Conservation (phyloP, 139 green algal genomes). For the Picochlorum sp. region DNA sequence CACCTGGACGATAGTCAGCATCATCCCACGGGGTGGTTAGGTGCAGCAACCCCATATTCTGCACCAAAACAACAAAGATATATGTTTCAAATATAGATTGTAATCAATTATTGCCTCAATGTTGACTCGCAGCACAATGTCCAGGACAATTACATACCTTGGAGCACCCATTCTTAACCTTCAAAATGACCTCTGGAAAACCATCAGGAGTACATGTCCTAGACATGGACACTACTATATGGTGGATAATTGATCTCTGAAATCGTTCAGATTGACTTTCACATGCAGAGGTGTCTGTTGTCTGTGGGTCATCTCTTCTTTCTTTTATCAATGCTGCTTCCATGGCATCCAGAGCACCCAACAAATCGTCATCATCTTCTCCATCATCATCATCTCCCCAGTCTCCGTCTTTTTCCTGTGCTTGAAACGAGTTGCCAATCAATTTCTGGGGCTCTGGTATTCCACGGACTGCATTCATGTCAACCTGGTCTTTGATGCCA, state of each 20-base stretch:
- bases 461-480: too few species aligned
- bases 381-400: background rate
- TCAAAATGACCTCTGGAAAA: too few species aligned
- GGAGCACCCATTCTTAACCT: too few species aligned
- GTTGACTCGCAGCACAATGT: background rate
- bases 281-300: background rate
- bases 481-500: too few species aligned
- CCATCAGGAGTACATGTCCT: too few species aligned
- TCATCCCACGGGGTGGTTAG: constrained; percentile 13
- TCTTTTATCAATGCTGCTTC: background rate
- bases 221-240: too few species aligned
- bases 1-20: background rate
- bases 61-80: background rate
- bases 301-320: background rate
- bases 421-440: too few species aligned
- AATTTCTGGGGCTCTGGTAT: too few species aligned
- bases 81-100: background rate
- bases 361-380: background rate
- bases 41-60: constrained; percentile 22
- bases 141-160: too few species aligned
- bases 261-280: too few species aligned
- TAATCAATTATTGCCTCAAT: background rate
- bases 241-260: too few species aligned
- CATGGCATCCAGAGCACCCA: background rate
- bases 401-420: background rate